phyloP scores from a whole-genome alignment of 2,329 filamentous ascomycete species.

The Beauveria pseudobassiana region DNA sequence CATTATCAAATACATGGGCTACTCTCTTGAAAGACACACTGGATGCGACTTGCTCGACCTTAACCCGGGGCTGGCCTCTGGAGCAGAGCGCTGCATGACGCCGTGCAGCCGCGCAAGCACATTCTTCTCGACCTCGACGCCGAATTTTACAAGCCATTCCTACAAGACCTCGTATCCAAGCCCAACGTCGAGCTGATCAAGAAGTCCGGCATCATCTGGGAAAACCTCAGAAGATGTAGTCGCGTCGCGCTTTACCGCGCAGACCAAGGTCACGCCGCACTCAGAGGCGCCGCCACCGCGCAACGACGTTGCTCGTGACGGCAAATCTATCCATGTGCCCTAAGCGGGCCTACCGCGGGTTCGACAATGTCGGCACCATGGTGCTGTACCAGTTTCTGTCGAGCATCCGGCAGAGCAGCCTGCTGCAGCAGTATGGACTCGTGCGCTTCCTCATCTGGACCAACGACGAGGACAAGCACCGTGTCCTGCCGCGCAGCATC shows the following conservation, averaged over 20 bases:
- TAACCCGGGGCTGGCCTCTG: conserved; percentile 71
- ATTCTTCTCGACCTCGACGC: conserved; percentile 70
- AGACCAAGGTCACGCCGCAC: conserved; percentile 31
- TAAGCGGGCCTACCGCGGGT: conserved; percentile 40
- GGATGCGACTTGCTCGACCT: conserved; percentile 84
- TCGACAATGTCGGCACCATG: conserved; percentile 50
- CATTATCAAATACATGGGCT: conserved; percentile 59
- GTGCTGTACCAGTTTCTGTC: conserved; percentile 55
- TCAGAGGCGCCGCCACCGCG: conserved; percentile 34
- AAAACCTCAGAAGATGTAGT: conserved; percentile 50
- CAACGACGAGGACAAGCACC: conserved; percentile 49
- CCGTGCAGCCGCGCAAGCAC: conserved; percentile 72
- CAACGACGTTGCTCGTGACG: conserved; percentile 69
- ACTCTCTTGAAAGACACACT: conserved; percentile 58
- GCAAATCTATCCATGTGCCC: conserved; percentile 56
- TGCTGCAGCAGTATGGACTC: conserved; percentile 69
- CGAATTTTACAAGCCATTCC: conserved; percentile 49
- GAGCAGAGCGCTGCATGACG: conserved; percentile 68
- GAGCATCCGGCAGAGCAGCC: conserved; percentile 47
- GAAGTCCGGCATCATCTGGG: conserved; percentile 52
- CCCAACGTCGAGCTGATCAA: conserved; percentile 43
- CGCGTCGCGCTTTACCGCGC: conserved; percentile 43
- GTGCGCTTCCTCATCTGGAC: conserved; percentile 75
- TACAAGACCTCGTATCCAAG: conserved; percentile 48
- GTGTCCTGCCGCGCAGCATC: conserved; percentile 53